Evolutionary conservation across 148 eudicot genomes (phyloP).

Genomic region (Camellia japonica): DNA sequence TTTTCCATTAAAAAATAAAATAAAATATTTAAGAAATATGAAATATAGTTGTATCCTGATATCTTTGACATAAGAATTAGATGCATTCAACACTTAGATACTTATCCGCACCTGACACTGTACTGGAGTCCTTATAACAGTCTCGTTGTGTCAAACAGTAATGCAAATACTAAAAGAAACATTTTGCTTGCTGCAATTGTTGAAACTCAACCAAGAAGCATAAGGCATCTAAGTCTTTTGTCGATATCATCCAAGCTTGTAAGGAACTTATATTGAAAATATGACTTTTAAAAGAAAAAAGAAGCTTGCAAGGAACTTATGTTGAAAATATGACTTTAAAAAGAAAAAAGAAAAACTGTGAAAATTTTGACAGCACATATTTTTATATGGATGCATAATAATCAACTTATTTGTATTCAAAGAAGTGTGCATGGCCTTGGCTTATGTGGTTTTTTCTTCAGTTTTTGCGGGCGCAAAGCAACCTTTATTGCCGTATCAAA

Average conservation of each 20-base stretch:
- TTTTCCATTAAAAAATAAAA: too few species aligned
- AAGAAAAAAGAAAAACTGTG: not conserved
- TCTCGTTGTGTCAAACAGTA: too few species aligned
- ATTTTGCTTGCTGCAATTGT: not conserved
- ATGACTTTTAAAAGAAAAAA: not conserved
- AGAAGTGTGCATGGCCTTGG: conserved; percentile 32
- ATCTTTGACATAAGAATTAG: too few species aligned
- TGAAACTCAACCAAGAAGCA: not conserved
- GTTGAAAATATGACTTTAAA: not conserved
- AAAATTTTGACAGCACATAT: not conserved
- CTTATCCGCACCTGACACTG: too few species aligned
- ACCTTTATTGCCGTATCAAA: conserved; percentile 69
- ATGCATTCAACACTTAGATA: too few species aligned
- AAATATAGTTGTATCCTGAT: too few species aligned
- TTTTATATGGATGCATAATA: not conserved
- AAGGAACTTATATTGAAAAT: not conserved
- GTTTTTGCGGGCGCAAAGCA: conserved; percentile 54
- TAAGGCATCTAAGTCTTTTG: not conserved
- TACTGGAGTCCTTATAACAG: too few species aligned
- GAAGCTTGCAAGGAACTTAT: not conserved
- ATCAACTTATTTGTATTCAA: conserved; percentile 22
- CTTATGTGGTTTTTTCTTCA: conserved; percentile 44
- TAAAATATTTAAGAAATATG: too few species aligned
- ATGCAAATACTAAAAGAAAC: too few species aligned
- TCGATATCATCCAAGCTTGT: too few species aligned